phyloP scores from a whole-genome alignment of 371 early-diverging fungal species.

The Mortierella sp. region DNA sequence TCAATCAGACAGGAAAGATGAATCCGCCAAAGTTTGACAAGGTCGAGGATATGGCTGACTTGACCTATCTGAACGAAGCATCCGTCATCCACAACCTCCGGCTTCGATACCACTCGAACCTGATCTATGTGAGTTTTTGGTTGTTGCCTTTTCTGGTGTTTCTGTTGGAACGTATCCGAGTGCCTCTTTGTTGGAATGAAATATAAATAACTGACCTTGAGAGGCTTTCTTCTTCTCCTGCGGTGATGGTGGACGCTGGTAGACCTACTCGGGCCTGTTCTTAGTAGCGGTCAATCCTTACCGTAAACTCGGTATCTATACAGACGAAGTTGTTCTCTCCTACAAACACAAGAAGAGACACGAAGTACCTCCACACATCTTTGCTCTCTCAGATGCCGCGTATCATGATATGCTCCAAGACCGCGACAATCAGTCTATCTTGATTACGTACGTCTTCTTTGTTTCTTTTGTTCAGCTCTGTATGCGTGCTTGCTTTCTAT shows the following conservation, averaged over 20 bases:
- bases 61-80: constrained; percentile 98
- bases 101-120: constrained; percentile 88
- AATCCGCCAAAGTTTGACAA: constrained; percentile 99
- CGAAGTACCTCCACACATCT: constrained; percentile 97
- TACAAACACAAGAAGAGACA: constrained; percentile 90
- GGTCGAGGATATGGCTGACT: constrained; percentile 98
- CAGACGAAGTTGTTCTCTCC: constrained; percentile 78
- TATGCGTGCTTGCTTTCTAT: too few species aligned
- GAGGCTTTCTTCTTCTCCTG: too few species aligned
- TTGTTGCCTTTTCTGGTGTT: not conserved
- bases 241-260: too few species aligned
- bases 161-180: not conserved
- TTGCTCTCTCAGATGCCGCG: constrained; percentile 94
- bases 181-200: not conserved
- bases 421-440: constrained; percentile 96
- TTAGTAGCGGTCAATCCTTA: constrained; percentile 99
- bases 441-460: constrained; percentile 93
- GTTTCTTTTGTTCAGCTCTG: too few species aligned
- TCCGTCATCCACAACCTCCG: constrained; percentile 97
- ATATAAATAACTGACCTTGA: not conserved
- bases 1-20: constrained; percentile 92
- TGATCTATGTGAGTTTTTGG: constrained; percentile 87
- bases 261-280: constrained; percentile 99
- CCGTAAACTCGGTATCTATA: constrained; percentile 92
- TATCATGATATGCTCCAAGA: constrained; percentile 96